Conservation (phyloP, 352 stramenopile species). For the Globisporangium viniferum region DNA sequence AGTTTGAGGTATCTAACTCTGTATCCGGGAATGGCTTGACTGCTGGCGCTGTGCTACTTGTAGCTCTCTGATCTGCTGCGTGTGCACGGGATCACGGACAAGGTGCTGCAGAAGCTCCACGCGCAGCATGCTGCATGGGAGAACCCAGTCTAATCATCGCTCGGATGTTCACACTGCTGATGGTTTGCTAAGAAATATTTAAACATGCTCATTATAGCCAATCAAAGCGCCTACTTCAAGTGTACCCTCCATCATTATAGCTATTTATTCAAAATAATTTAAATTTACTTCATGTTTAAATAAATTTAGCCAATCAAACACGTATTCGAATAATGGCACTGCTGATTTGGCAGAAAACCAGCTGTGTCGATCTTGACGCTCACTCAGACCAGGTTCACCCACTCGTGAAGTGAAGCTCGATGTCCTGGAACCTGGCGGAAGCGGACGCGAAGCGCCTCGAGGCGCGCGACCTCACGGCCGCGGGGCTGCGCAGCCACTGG, state of each 20-base stretch:
- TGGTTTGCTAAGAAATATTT: background rate
- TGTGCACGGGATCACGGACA: slow-evolving; percentile 45
- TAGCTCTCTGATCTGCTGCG: slow-evolving; percentile 42
- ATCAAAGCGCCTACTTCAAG: background rate
- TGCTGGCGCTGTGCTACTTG: background rate
- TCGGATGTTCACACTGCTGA: background rate
- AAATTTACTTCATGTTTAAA: no score
- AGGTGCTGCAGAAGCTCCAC: slow-evolving; percentile 38
- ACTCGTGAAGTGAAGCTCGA: no score
- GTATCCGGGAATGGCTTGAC: background rate
- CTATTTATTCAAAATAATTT: no score
- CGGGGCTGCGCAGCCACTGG: slow-evolving; percentile 31
- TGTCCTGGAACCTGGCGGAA: slow-evolving; percentile 21
- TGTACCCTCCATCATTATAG: background rate
- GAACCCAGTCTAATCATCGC: background rate
- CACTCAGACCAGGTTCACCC: no score
- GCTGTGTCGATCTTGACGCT: no score
- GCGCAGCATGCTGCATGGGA: slow-evolving; percentile 32
- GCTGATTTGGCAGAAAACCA: no score
- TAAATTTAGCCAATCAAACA: no score
- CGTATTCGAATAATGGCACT: no score
- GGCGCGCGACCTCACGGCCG: slow-evolving; percentile 18
- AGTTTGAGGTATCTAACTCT: background rate
- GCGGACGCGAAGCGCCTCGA: slow-evolving; percentile 26
- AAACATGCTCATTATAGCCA: background rate